Base-by-base conservation (phyloP, 441 rosid species). In the Dalechampia spathulata region DNA sequence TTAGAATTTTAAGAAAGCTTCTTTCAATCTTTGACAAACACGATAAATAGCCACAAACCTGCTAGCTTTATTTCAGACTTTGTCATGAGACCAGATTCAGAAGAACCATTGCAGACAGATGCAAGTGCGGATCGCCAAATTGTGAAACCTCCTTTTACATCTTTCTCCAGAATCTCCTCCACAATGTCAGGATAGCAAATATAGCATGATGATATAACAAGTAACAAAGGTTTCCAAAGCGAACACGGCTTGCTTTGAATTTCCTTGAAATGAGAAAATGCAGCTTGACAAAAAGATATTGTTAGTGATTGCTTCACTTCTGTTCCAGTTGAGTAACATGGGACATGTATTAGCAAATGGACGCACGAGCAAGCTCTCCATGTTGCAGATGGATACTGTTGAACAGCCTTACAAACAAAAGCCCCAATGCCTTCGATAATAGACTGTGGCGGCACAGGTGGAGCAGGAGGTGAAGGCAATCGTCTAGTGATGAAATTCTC, bases 131-230 rank as follows among this genome's bases (percentile, higher is more conserved):
- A 81, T 61, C 62, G 85, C 97, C 97, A 86, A 61, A 68, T 48
- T 52, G 68, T 58, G 37, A 82, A 83, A 47, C 95, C 96, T 54
- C 77, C 78, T 38, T 74, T 65, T 64, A 68, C 68, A 48, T 57
- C 71, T 75, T 82, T 88, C 67, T 78, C 80, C 70, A 86, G 65
- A 55, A 79, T 63, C 41, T 62, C 55, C 74, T 73, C 83, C 73
- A 81, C 85, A 10, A 64, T 49, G 49, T 79, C 78, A 53, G 95
- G 80, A 70, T 57, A 71, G 52, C 69, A 81, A 53, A 82, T 69
- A 67, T 83, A 82, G 81, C 95, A 86, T 43, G 97, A 84, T 27
- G 95, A 75, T 66, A 86, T 74, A 61, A 76, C 93, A 67, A 89
- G 88, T 72, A 86, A 66, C 65, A 84, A 66, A 75, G 95, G 83